Evolutionary conservation across 176 grass and related monocot species (phyloP).

Genomic region (Alopecurus myosuroides): DNA sequence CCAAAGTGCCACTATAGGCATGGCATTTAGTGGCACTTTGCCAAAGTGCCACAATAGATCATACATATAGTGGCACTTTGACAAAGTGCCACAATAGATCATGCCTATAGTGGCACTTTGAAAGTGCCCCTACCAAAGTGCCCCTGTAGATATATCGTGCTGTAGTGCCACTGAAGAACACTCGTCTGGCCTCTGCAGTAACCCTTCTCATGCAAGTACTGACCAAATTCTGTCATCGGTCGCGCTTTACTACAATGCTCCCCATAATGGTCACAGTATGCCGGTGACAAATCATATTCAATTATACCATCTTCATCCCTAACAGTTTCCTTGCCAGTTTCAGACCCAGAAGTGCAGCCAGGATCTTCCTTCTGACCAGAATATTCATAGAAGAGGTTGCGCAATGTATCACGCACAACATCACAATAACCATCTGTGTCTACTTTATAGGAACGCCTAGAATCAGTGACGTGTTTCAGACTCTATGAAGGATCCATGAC

Average conservation of each 20-base stretch:
- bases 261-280: background rate
- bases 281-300: background rate
- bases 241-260: background rate
- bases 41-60: no score
- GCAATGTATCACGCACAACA: background rate
- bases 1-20: no score
- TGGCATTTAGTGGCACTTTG: no score
- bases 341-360: background rate
- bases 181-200: background rate
- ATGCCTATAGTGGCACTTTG: no score
- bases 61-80: no score
- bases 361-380: background rate
- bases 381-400: slow-evolving; percentile 8
- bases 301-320: background rate
- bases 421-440: background rate
- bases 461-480: background rate
- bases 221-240: slow-evolving; percentile 24
- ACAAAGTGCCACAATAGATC: no score
- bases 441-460: background rate
- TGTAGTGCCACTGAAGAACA: slow-evolving; percentile 38
- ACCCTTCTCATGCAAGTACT: slow-evolving; percentile 10
- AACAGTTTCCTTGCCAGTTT: slow-evolving; percentile 10
- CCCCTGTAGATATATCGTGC: no score
- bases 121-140: no score
- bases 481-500: slow-evolving; percentile 14